Base-by-base conservation (phyloP, 2,329 filamentous ascomycete genomes). In the Tolypocladium ophioglossoides region DNA sequence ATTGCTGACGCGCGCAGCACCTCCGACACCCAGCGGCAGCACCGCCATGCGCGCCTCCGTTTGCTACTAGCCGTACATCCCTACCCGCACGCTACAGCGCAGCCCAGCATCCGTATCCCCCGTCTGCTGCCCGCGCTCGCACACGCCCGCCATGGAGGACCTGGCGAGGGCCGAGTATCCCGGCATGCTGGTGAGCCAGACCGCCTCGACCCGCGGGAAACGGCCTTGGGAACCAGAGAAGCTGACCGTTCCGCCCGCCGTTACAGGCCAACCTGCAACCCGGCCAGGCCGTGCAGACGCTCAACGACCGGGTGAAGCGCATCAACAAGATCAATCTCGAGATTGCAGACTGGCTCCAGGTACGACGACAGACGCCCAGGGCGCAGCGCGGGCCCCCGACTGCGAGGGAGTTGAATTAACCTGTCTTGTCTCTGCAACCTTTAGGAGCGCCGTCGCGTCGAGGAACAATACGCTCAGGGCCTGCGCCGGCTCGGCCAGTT, bases 321-420 rank as follows among this genome's bases (percentile, higher is more conserved):
- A 92, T 97, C 68, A 82, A 81, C 64, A 90, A 86, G 70, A 75
- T 95, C 73, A 96, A 99, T 72, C 73, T 78, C 62, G 90, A 96
- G 68, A 89, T 99, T 65, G 92, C 92, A 70, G 92, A 97, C 74
- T 99, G 92, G 90, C 80, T 99, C 58, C 87, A 92, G 85, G 91
- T 96, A 83, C 72, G 73, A 47, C 49, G 30, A 22, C 48, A 30
- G 35, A 14, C 20, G 39, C 8, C 39, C 7, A 30, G 5, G 40
- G 10, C 20, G 2, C 16, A 5, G 0, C 3, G 6, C 24, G 24
- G 16, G 6, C 16, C 24, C 16, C 18, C 44, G 4, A 12, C 4
- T 14, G 27, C 44, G 18, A 48, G 27, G 44, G 44, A 48, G 12
- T 48, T 48, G 44, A 8, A 14, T 52, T 52, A 52, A 57, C 48